A percentile compares a stretch with the other conserved stretches of the same genome.
phyloP scores from a whole-genome alignment of 2,329 filamentous ascomycete genomes.

The Madurella fahalii region DNA sequence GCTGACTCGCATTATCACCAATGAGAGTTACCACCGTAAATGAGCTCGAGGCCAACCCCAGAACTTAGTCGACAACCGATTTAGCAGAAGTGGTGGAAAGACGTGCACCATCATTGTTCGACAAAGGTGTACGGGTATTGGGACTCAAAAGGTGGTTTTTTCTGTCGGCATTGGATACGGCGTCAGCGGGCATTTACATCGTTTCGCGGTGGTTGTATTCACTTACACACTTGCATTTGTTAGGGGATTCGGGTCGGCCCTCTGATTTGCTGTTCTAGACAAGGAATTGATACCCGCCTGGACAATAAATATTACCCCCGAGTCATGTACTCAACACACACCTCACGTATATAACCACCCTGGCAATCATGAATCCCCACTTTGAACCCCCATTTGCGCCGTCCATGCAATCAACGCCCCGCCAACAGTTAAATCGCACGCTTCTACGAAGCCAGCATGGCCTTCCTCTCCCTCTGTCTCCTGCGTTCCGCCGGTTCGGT shows the following conservation, averaged over 20 bases:
- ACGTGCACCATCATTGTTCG: background rate
- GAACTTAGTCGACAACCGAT: background rate
- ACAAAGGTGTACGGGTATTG: background rate
- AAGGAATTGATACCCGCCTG: background rate
- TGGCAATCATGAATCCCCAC: background rate
- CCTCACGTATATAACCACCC: too few species aligned
- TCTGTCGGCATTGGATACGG: constrained; percentile 9
- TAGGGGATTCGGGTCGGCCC: background rate
- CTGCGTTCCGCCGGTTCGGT: constrained; percentile 10
- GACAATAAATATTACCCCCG: too few species aligned
- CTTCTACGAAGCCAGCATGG: constrained; percentile 26
- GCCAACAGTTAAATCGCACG: constrained; percentile 7
- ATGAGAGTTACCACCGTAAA: background rate
- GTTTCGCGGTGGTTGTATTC: background rate
- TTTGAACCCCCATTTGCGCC: constrained; percentile 7
- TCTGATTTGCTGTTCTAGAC: constrained; percentile 3
- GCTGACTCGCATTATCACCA: background rate
- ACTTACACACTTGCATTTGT: background rate
- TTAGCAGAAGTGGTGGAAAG: background rate
- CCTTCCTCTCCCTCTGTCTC: constrained; percentile 24
- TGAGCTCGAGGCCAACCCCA: background rate
- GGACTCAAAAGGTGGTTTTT: background rate
- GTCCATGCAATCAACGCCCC: constrained; percentile 4
- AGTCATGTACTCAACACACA: too few species aligned
- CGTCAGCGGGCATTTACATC: constrained; percentile 4